Base-by-base conservation (phyloP, 805 yeast species). In the Cyberlindnera suaveolens region DNA sequence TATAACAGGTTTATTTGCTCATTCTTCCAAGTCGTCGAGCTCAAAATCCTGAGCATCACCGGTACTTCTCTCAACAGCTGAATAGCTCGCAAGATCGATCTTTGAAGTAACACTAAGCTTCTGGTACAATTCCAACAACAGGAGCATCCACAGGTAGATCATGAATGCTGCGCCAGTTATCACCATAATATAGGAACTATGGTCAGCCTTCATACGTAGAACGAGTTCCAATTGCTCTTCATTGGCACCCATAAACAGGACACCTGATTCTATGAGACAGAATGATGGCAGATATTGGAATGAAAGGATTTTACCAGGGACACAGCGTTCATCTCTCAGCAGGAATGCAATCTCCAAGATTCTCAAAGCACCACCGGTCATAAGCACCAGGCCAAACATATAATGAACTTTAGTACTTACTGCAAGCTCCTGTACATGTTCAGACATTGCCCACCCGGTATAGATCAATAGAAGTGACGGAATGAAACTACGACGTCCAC, bases 381-480 rank as follows among this genome's bases (percentile, higher is more conserved):
- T 85, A 46, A 91, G 70, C 17, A 81, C 82, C 41, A 80, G 60
- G 1, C 98, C 98, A 64, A 91, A 91, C 67, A 90, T 74, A 14
- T 78, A 78, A 59, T 91, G 98, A 31, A 91, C 89, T 60, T 85
- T 82, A 2, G 97, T 88, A 41, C 95, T 84, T 23, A 90, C 80
- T 45, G 61, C 70, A 53, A 87, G 66, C 44, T 77, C 74, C 65
- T 91, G 98, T 1, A 77, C 72, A 65, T 91, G 98, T 52, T 87
- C 85, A 34, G 90, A 76, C 98, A 91, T 91, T 36, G 96, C 84
- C 76, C 87, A 91, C 1, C 97, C 98, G 0, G 97, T 91, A 58
- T 85, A 82, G 11, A 89, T 77, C 49, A 91, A 74, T 39, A 93
- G 77, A 34, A 89, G 52, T 2, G 95, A 82, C 2, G 98, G 98